Evolutionary conservation across 2,329 filamentous ascomycete genomes (phyloP).

Genomic region (Whalleya microplaca): DNA sequence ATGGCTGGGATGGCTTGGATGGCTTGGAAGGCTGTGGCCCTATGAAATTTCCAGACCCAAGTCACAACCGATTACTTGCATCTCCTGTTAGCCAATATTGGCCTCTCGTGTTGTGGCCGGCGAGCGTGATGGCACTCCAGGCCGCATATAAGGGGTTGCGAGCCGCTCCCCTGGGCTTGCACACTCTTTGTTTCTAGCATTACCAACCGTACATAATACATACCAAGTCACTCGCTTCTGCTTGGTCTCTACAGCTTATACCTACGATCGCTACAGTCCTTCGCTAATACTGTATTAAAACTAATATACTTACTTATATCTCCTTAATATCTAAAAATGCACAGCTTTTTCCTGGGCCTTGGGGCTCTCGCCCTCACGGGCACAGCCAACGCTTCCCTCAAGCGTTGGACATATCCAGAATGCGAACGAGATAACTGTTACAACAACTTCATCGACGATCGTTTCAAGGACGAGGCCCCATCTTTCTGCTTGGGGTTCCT

Average conservation of each 20-base stretch:
- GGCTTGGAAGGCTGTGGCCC: neutral
- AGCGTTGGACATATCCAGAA: too few relatives aligned
- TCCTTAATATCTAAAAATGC: slow-evolving; percentile 24
- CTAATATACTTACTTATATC: slow-evolving; percentile 19
- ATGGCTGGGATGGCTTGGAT: too few relatives aligned
- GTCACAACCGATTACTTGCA: neutral
- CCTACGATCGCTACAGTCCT: slow-evolving; percentile 13
- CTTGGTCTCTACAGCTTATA: slow-evolving; percentile 18
- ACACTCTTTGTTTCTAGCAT: slow-evolving; percentile 2
- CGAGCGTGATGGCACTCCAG: slow-evolving; percentile 13
- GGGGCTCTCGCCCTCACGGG: slow-evolving; percentile 28
- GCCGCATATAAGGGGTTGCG: slow-evolving; percentile 16
- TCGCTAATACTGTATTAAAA: slow-evolving; percentile 15
- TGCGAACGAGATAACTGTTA: too few relatives aligned
- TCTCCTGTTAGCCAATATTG: neutral
- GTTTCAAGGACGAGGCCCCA: too few relatives aligned
- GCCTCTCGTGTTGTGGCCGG: slow-evolving; percentile 13
- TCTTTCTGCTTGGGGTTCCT: too few relatives aligned
- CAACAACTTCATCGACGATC: too few relatives aligned
- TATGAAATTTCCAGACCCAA: neutral
- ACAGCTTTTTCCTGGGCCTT: slow-evolving; percentile 20
- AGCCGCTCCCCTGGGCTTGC: slow-evolving; percentile 7
- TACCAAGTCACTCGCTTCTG: slow-evolving; percentile 27
- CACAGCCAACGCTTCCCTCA: slow-evolving; percentile 25
- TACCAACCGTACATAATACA: slow-evolving; percentile 13